Percentiles rank a stretch among this genome's conserved stretches.
phyloP scores from a whole-genome alignment of 169 alveolate genomes.

The Plasmodium malariae region DNA sequence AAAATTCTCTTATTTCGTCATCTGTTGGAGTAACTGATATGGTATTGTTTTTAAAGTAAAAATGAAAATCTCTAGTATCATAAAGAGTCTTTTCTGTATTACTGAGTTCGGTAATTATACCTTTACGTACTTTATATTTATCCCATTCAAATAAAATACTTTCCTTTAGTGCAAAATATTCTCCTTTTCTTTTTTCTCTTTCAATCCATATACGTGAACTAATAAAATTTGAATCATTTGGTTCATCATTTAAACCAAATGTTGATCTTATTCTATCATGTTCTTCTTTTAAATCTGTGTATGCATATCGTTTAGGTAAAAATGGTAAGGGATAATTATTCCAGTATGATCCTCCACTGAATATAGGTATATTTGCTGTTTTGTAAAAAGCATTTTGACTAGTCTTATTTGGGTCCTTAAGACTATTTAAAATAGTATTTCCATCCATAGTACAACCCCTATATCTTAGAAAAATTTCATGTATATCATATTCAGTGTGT shows the following conservation, averaged over 20 bases:
- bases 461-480: slow-evolving; percentile 86
- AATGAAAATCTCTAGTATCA: slow-evolving; percentile 85
- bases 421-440: slow-evolving; percentile 83
- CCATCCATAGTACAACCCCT: slow-evolving; percentile 92
- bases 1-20: slow-evolving; percentile 80
- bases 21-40: slow-evolving; percentile 83
- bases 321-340: slow-evolving; percentile 71
- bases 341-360: slow-evolving; percentile 92
- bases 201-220: slow-evolving; percentile 89
- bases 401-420: slow-evolving; percentile 82
- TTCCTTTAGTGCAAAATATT: slow-evolving; percentile 90
- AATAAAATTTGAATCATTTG: slow-evolving; percentile 83
- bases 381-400: slow-evolving; percentile 86
- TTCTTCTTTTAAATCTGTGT: slow-evolving; percentile 74
- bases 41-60: slow-evolving; percentile 82
- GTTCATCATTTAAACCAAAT: slow-evolving; percentile 88
- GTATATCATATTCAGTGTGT: slow-evolving; percentile 82
- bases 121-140: slow-evolving; percentile 81
- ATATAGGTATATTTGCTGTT: slow-evolving; percentile 86
- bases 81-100: slow-evolving; percentile 79
- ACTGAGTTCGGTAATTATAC: slow-evolving; percentile 78
- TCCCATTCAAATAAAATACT: slow-evolving; percentile 88
- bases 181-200: slow-evolving; percentile 83
- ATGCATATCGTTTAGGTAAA: slow-evolving; percentile 75
- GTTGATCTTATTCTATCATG: slow-evolving; percentile 77